Evolutionary conservation across 2,329 filamentous ascomycete species (phyloP), one percentile per base, ranked within the genome.

Genomic region (Intubia oerlemansii): DNA sequence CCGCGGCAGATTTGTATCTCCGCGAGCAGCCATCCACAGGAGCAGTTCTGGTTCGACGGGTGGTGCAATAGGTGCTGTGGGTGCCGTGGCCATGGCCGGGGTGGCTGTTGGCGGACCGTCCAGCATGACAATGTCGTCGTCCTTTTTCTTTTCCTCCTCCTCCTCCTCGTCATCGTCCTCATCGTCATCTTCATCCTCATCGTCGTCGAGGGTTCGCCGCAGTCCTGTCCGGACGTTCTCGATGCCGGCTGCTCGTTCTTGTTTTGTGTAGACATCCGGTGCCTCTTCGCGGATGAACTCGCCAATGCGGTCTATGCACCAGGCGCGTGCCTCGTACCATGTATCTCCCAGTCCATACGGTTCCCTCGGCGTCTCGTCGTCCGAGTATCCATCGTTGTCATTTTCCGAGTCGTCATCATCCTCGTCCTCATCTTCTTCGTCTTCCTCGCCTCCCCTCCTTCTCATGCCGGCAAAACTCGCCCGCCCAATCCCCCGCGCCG

Each of bases 191-290:
- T 64, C 64, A 0, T 65, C 63, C 0, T 68, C 67, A 1, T 59
- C 55, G 14, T 61, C 57, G 27, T 61, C 58, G 10, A 67, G 41
- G 3, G 48, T 56, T 38, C 65, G 59, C 43, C 49, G 60, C 43
- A 88, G 47, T 0, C 79, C 79, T 1, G 78, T 85, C 21, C 70
- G 59, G 25, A 84, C 73, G 39, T 67, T 73, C 41, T 76, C 64
- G 9, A 74, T 47, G 6, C 78, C 79, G 33, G 46, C 38, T 33
- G 63, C 66, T 29, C 64, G 59, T 53, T 88, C 80, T 40, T 73
- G 71, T 4, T 66, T 54, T 2, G 77, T 85, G 45, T 70, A 88
- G 32, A 71, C 59, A 32, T 76, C 71, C n/a, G 55, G 53, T 40
- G 57, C 64, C 37, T 67, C 56, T 19, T 53, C 46, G 19, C 40